Base-by-base conservation (phyloP, 2,329 filamentous ascomycete species). In the Corynespora cassiicola region DNA sequence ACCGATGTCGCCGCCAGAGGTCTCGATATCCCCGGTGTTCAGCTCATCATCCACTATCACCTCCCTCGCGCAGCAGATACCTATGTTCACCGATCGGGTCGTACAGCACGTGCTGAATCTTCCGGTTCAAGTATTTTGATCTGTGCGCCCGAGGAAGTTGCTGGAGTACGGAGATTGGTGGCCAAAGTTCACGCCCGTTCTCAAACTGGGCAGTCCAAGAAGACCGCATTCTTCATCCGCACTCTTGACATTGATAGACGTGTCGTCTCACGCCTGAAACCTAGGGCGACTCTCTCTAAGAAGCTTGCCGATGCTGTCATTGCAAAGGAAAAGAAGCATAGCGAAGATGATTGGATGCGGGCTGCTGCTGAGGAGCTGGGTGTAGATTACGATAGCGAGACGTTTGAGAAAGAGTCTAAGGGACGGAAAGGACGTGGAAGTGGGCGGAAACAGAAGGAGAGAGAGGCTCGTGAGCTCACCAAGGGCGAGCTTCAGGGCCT, bases 1-100 rank as follows among this genome's bases (percentile, higher is more conserved):
- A 97, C 94, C 1, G 92, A 97, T 64, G 91, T 96, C 17, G 92
- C 92, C 2, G 90, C 92, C 7, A 85, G 92, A 46, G 94, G 94
- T 69, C 83, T 99, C 31, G 94, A 99, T 66, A 96, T 99, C 54
- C 86, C 88, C 29, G 83, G 85, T 21, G 90, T 97, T 30, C 87
- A 96, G 54, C 79, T 95, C 10, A 87, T 99, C 11, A 75, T 99
- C 12, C 94, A 99, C 71, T 99, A 99, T 72, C 92, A 99, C 68
- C 85, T 96, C 0, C 94, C 94, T 1, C 87, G 91, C 40, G 79
- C 90, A 1, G 94, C 94, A 21, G 92, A 97, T 66, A 87, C 87
- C 31, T 99, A 99, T 63, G 91, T 99, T 10, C 94, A 99, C 65
- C 85, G 94, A 16, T 96, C 94, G 1, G 94, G 94, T 9, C 88